Evolutionary conservation across 306 rosid species (phyloP).

Genomic region (Prunus kanzakura): DNA sequence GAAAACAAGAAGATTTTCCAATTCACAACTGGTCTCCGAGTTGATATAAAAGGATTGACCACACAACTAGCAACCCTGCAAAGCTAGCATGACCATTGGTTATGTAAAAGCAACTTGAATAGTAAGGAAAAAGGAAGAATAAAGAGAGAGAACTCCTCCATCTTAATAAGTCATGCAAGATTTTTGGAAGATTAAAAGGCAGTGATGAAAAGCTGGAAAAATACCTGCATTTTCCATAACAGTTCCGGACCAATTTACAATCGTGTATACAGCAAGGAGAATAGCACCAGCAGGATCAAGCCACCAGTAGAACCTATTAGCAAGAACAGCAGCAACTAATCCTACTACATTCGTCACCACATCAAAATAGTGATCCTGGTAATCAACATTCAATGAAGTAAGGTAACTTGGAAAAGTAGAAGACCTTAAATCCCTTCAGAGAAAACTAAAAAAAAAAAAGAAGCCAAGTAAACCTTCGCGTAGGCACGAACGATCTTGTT

Average conservation of each 20-base stretch:
- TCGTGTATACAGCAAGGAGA: constrained; percentile 81
- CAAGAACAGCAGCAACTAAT: constrained; percentile 81
- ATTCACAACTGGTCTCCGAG: not conserved
- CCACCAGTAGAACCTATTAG: constrained; percentile 86
- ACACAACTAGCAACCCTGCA: too few relatives aligned
- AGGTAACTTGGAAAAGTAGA: not conserved
- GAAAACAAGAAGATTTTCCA: not conserved
- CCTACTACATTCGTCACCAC: constrained; percentile 90
- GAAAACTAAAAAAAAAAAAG: not conserved
- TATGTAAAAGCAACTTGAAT: not conserved
- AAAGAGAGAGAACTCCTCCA: not conserved
- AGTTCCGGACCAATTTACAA: constrained; percentile 85
- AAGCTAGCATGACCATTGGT: not conserved
- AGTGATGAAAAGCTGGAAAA: not conserved
- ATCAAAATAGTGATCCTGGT: constrained; percentile 96
- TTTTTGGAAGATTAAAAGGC: not conserved
- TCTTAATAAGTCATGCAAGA: not conserved
- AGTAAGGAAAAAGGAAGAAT: not conserved
- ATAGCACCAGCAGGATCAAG: constrained; percentile 90
- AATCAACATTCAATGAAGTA: constrained; percentile 10
- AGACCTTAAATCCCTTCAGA: not conserved
- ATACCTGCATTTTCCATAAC: constrained; percentile 92
- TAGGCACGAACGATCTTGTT: constrained; percentile 88
- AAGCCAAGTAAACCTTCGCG: constrained; percentile 53
- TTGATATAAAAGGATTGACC: not conserved